phyloP scores from a whole-genome alignment of 2,329 filamentous ascomycete genomes.

The Aplosporella prunicola region DNA sequence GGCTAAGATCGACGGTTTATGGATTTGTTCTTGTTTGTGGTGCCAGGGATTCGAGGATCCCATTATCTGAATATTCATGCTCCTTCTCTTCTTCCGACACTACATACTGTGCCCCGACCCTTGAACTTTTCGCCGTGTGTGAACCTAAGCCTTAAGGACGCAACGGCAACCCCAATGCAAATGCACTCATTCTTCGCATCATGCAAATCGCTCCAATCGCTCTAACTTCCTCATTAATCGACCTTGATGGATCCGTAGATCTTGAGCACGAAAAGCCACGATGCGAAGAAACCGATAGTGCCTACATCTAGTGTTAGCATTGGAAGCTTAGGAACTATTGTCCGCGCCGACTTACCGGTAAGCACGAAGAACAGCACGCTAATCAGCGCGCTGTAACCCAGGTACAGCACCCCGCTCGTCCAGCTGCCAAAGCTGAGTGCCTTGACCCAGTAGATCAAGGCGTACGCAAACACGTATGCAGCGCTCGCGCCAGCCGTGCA shows the following conservation, averaged over 20 bases:
- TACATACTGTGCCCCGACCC: no score
- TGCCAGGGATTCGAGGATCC: no score
- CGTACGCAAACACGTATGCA: slow-evolving; percentile 84
- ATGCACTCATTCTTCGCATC: no score
- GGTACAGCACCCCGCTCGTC: slow-evolving; percentile 79
- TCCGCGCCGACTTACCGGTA: slow-evolving; percentile 71
- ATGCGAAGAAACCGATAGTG: slow-evolving; percentile 89
- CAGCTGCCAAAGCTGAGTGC: slow-evolving; percentile 78
- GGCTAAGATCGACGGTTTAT: no score
- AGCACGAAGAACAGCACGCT: slow-evolving; percentile 89
- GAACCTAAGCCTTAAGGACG: no score
- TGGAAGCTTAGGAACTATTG: neutral
- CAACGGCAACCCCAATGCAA: no score
- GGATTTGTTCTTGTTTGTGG: no score
- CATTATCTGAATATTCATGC: no score
- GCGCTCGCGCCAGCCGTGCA: slow-evolving; percentile 83
- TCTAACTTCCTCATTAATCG: slow-evolving; percentile 60
- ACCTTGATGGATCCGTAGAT: slow-evolving; percentile 99
- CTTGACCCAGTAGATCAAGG: slow-evolving; percentile 81
- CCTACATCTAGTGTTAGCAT: slow-evolving; percentile 47
- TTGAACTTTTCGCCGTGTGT: no score
- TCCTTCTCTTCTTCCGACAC: no score
- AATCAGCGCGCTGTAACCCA: slow-evolving; percentile 84
- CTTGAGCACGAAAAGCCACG: slow-evolving; percentile 86
- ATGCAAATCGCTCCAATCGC: no score